Base-by-base conservation (phyloP, 2,329 filamentous ascomycete species). In the Aspergillus intermedius region DNA sequence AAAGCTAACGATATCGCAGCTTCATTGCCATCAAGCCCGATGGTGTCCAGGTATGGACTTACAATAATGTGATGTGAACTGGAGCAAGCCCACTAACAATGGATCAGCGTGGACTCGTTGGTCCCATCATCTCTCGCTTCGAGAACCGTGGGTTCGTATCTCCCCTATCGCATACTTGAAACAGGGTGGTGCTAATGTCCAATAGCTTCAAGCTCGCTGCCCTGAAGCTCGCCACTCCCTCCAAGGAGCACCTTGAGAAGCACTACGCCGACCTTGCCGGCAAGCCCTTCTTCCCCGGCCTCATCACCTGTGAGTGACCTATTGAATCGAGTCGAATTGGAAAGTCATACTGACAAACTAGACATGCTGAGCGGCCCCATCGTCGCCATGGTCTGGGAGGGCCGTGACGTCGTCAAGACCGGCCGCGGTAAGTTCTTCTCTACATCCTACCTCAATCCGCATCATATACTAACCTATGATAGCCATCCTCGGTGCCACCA, bases 21-120 rank as follows among this genome's bases (percentile, higher is more conserved):
- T 97, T 97, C 88, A 97, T 97, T 83, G 93, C 93, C 73, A 89
- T 98, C 84, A 98, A 98, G 90, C 93, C 91, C 66, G 93, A 97
- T 79, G 93, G 93, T 75, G 93, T 97, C 78, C 93, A 96, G 86
- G 90, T 95, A 85, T 63, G 65, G 47, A 49, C 19, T 39, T 12
- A 42, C 21, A 10, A 43, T 40, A 39, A 34, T 35, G 9, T 30
- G 22, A 15, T 48, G 50, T 9, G 58, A 4, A 19, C 54, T 54
- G 50, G 50, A 44, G 37, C 30, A 17, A 25, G 48, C 44, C 43
- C 23, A 59, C 63, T 69, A 50, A 68, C 58, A 44, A 48, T 44
- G 49, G 41, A 45, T 42, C 70, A 96, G 91, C 91, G 93, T 79
- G 93, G 93, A 79, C 88, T 98, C 70, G 78, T 98, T 75, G 93